Conservation (phyloP, 106 monocot species). For the Apostasia shenzhenica region DNA sequence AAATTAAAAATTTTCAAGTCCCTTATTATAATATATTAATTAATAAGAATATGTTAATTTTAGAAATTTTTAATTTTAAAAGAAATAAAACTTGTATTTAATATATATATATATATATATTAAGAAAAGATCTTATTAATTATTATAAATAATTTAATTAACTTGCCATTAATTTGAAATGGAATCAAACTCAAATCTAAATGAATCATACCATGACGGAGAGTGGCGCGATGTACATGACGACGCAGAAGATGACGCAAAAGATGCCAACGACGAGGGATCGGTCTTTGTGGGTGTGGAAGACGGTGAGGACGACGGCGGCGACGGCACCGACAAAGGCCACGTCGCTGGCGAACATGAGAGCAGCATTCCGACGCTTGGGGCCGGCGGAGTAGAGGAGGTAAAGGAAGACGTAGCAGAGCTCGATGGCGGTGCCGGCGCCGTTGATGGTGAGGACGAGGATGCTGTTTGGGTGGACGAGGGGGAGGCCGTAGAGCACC, state of each 20-base stretch:
- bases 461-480: constrained; percentile 37
- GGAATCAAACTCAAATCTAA: too few species aligned
- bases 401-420: constrained; percentile 45
- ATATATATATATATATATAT: too few species aligned
- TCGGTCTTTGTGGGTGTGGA: constrained; percentile 26
- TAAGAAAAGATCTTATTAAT: too few species aligned
- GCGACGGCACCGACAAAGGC: constrained; percentile 26
- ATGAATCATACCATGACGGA: constrained; percentile 38
- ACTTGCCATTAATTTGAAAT: too few species aligned
- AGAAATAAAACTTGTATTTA: too few species aligned
- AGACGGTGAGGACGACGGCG: constrained; percentile 17
- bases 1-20: too few species aligned
- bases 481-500: constrained; percentile 53
- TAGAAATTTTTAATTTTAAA: too few species aligned
- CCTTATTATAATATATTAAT: too few species aligned
- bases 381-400: constrained; percentile 23
- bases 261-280: constrained; percentile 38
- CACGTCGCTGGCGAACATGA: constrained; percentile 14
- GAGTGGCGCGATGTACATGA: constrained; percentile 56
- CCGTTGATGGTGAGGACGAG: constrained; percentile 57
- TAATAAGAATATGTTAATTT: too few species aligned
- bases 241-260: constrained; percentile 43
- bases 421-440: constrained; percentile 35
- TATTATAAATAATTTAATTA: too few species aligned
- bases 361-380: neutral